Evolutionary conservation across 2,329 filamentous ascomycete species (phyloP).

Genomic region (Lasiodiplodia sp.): DNA sequence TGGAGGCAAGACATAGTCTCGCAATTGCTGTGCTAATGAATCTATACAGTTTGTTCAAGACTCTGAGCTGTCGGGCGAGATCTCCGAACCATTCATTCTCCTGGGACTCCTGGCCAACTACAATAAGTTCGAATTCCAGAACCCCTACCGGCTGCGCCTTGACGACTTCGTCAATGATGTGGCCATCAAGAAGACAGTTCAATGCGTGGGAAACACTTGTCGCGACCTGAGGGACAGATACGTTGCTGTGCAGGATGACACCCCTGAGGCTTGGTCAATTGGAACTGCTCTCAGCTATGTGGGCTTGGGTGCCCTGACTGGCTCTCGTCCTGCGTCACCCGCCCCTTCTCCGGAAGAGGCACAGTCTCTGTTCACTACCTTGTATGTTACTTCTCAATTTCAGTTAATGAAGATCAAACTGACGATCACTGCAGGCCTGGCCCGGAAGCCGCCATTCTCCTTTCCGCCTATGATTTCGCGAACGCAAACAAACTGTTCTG

Average conservation of each 20-base stretch:
- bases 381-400: slow-evolving; percentile 1
- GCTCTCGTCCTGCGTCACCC: slow-evolving; percentile 65
- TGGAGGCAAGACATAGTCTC: not conserved
- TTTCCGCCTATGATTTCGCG: slow-evolving; percentile 91
- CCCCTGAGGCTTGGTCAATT: slow-evolving; percentile 88
- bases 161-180: slow-evolving; percentile 95
- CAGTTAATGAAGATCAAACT: slow-evolving; percentile 19
- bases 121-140: slow-evolving; percentile 99
- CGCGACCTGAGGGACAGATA: slow-evolving; percentile 75
- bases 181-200: slow-evolving; percentile 82
- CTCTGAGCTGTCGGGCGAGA: slow-evolving; percentile 67
- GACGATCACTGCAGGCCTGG: slow-evolving; percentile 67
- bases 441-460: slow-evolving; percentile 77
- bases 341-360: slow-evolving; percentile 79
- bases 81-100: slow-evolving; percentile 78
- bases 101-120: slow-evolving; percentile 92
- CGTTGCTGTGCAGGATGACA: slow-evolving; percentile 85
- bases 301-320: slow-evolving; percentile 78
- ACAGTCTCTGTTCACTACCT: slow-evolving; percentile 65
- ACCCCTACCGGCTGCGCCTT: slow-evolving; percentile 89
- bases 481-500: slow-evolving; percentile 96
- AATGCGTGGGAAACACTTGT: slow-evolving; percentile 77
- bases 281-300: slow-evolving; percentile 83
- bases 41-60: slow-evolving; percentile 78
- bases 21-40: slow-evolving; percentile 31